These are phyloP conservation scores for Pichia membranifaciens DNA, from an alignment of 805 yeast genomes.

Conservation along the genomic window DNA sequence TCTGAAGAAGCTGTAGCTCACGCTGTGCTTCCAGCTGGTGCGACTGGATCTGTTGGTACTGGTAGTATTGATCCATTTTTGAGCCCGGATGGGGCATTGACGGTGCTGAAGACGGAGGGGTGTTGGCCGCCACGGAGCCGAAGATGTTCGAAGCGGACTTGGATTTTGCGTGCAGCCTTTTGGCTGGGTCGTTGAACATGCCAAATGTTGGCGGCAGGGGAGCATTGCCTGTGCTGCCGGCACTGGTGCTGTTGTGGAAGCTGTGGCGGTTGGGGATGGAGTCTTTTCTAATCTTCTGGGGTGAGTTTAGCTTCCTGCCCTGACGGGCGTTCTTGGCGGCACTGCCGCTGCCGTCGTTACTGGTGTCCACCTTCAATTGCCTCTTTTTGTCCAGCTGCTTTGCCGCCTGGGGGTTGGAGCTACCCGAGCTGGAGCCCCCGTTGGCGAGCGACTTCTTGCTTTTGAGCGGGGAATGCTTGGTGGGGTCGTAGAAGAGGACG, in stretches of 20 bases:
- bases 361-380: not conserved
- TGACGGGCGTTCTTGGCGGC: no score
- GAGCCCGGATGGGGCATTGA: not conserved
- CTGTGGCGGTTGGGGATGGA: no score
- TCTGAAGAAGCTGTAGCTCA: slow-evolving; percentile 13
- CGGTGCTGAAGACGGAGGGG: slow-evolving; percentile 1
- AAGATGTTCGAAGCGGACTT: slow-evolving; percentile 2
- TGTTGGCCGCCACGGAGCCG: not conserved
- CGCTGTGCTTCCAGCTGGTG: slow-evolving; percentile 13
- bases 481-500: slow-evolving; percentile 50
- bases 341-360: not conserved
- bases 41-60: slow-evolving; percentile 3
- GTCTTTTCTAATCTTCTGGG: slow-evolving; percentile 2
- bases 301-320: slow-evolving; percentile 1
- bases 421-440: slow-evolving; percentile 1
- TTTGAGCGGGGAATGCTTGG: slow-evolving; percentile 39
- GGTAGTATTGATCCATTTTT: not conserved
- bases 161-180: not conserved
- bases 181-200: slow-evolving; percentile 4
- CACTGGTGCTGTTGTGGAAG: no score
- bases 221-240: not conserved
- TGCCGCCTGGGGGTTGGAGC: not conserved
- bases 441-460: slow-evolving; percentile 29
- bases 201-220: slow-evolving; percentile 18
- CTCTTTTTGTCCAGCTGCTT: slow-evolving; percentile 14